These are phyloP conservation scores for Tetrahymena elliotti DNA, from an alignment of 73 alveolate genomes.

Conservation along the genomic window DNA sequence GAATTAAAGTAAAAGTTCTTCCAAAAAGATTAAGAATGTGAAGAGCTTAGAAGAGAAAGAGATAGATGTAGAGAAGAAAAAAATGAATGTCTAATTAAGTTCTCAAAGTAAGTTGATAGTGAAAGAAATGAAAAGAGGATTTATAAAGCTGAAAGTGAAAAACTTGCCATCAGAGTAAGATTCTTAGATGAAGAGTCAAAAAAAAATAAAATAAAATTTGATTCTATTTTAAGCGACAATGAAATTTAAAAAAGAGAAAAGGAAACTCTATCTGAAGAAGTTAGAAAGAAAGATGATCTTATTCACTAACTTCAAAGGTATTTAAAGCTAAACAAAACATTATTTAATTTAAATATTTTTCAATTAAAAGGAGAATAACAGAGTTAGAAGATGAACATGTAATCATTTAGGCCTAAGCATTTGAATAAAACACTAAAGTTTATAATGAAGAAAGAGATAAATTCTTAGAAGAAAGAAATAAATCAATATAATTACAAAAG, in stretches of 20 bases:
- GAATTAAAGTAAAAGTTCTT: constrained; percentile 17
- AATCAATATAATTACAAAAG: constrained; percentile 9
- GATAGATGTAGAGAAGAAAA: constrained; percentile 40
- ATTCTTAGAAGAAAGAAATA: constrained; percentile 28
- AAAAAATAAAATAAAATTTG: constrained; percentile 24
- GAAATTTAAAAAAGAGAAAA: constrained; percentile 20
- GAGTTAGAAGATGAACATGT: constrained; percentile 34
- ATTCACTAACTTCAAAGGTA: constrained; percentile 11
- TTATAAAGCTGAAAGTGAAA: constrained; percentile 28
- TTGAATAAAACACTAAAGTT: constrained; percentile 10
- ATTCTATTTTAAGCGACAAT: constrained; percentile 6
- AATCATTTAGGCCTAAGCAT: not conserved
- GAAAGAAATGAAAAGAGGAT: constrained; percentile 34
- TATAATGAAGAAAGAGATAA: constrained; percentile 37
- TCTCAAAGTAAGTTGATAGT: constrained; percentile 7
- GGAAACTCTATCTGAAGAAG: constrained; percentile 7
- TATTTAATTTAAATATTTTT: not conserved
- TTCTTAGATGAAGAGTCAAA: constrained; percentile 37
- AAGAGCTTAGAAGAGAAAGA: constrained; percentile 38
- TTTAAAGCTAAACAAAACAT: not conserved
- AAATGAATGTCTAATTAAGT: constrained; percentile 28
- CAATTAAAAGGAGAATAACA: constrained; percentile 11
- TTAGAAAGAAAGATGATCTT: constrained; percentile 39
- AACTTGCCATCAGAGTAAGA: constrained; percentile 10
- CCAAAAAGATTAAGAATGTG: constrained; percentile 21